Conservation (phyloP, 495 filamentous ascomycete species). For the Echria macrotheca region DNA sequence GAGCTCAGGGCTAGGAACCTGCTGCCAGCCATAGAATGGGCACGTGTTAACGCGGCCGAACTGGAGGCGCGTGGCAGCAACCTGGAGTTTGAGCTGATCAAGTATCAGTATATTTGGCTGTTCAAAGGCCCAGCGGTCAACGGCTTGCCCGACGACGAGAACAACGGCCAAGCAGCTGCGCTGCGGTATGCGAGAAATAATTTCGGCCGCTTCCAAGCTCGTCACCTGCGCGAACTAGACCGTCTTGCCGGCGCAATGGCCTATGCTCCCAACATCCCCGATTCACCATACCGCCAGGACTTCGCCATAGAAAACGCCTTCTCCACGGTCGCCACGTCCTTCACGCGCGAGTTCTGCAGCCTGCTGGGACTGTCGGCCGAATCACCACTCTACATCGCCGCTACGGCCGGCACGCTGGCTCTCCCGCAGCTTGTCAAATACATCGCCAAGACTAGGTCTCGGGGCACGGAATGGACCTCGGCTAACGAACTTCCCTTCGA, state of each 20-base stretch:
- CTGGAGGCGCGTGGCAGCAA: conserved; percentile 83
- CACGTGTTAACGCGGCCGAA: conserved; percentile 57
- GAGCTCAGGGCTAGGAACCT: conserved; percentile 70
- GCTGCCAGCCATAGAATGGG: conserved; percentile 80
- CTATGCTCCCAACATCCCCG: conserved; percentile 60
- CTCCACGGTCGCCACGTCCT: conserved; percentile 72
- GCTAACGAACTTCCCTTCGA: conserved; percentile 87
- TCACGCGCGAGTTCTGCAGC: conserved; percentile 93
- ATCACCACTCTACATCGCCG: conserved; percentile 84
- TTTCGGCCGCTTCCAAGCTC: conserved; percentile 53
- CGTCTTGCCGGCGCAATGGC: conserved; percentile 72
- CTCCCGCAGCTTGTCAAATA: conserved; percentile 80
- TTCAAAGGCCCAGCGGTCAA: conserved; percentile 51
- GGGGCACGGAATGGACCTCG: conserved; percentile 91
- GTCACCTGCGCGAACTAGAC: conserved; percentile 70
- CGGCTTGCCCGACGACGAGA: conserved; percentile 37
- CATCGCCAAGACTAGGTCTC: conserved; percentile 73
- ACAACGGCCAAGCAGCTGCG: conserved; percentile 46
- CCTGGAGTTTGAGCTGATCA: conserved; percentile 88
- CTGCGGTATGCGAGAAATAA: conserved; percentile 62
- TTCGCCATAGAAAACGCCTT: conserved; percentile 73
- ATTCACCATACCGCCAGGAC: conserved; percentile 67
- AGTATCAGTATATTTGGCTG: conserved; percentile 80
- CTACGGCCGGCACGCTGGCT: conserved; percentile 86
- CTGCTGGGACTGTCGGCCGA: conserved; percentile 80